Base-by-base conservation (phyloP, 2,329 filamentous ascomycete species). In the Claviceps purpurea region DNA sequence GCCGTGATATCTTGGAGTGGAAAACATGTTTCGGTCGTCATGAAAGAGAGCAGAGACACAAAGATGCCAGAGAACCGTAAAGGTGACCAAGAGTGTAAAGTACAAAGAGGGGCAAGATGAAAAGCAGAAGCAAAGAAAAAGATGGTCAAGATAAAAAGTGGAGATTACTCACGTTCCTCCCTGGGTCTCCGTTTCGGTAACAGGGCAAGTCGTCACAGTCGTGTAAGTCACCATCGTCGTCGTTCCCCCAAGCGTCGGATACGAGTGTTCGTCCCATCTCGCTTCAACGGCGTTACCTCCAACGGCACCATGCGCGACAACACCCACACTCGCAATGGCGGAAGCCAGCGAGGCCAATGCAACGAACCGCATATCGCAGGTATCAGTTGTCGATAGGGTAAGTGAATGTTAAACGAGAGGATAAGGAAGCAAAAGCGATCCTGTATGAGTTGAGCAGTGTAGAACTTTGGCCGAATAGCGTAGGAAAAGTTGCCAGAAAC, bases 121-220 rank as follows among this genome's bases (percentile, higher is more conserved):
- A 39, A 20, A 26, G 5, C 5, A 30, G 3, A 41, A 38, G 5
- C 10, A 43, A 30, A 6, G 10, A 18, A 24, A 20, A 42, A 11
- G 20, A 37, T 6, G 18, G 5, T 4, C 4, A 22, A 44, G 10
- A 34, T 3, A 20, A 50, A 40, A 42, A 49, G 6, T 20, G 8
- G 24, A 6, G 5, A 16, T n/a, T 49, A 66, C 69, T 69, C 61
- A 72, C 69, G 64, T 65, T 62, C 69, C 70, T 40, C 62, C 58
- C 14, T 60, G 55, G 16, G 69, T 71, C 52, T 68, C 59, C 13
- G 72, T 75, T 38, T 65, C 63, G 10, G 71, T 73, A 54, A 72
- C 64, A 11, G 73, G 73, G 60, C 73, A 76, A 49, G 71, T 64
- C 4, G 71, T 73, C 13, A 69, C 66, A 22, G 68, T 72, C 47